A percentile compares a stretch with the other conserved stretches of the same genome.
Conservation (phyloP, 805 yeast species). For the Maudiozyma turicensis region DNA sequence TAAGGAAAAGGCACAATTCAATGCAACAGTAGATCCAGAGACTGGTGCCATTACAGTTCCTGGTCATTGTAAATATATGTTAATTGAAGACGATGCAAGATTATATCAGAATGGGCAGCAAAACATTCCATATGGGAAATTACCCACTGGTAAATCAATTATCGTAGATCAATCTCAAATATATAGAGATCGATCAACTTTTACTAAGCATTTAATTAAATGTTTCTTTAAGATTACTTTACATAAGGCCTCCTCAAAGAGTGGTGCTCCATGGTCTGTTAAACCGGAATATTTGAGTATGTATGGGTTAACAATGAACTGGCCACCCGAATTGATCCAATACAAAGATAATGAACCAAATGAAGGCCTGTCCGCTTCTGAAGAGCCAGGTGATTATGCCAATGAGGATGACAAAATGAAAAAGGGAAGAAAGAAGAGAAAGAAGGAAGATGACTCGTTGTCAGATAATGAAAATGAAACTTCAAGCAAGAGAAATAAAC, state of each 20-base stretch:
- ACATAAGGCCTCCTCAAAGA: slow-evolving; percentile 65
- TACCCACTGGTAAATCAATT: slow-evolving; percentile 35
- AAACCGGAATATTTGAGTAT: slow-evolving; percentile 47
- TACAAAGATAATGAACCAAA: slow-evolving; percentile 25
- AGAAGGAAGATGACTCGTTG: slow-evolving; percentile 9
- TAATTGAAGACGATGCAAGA: slow-evolving; percentile 36
- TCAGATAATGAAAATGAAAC: not conserved
- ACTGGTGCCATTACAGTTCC: slow-evolving; percentile 34
- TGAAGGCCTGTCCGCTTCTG: not conserved
- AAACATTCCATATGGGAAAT: not conserved
- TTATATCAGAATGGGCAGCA: not conserved
- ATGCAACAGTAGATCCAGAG: slow-evolving; percentile 32
- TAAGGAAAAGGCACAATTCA: slow-evolving; percentile 78
- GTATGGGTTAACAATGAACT: slow-evolving; percentile 27
- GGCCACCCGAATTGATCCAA: slow-evolving; percentile 26
- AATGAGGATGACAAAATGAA: slow-evolving; percentile 9
- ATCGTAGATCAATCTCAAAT: slow-evolving; percentile 68
- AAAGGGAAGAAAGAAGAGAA: not conserved
- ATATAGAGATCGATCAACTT: slow-evolving; percentile 72
- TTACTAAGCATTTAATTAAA: slow-evolving; percentile 83
- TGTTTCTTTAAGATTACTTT: slow-evolving; percentile 69
- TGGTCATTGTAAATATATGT: slow-evolving; percentile 60
- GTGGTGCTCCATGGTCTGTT: slow-evolving; percentile 96
- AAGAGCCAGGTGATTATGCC: not conserved
- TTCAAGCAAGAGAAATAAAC: not conserved